Evolutionary conservation across 2,329 filamentous ascomycete species (phyloP).

Genomic region (Fusarium chuoi): DNA sequence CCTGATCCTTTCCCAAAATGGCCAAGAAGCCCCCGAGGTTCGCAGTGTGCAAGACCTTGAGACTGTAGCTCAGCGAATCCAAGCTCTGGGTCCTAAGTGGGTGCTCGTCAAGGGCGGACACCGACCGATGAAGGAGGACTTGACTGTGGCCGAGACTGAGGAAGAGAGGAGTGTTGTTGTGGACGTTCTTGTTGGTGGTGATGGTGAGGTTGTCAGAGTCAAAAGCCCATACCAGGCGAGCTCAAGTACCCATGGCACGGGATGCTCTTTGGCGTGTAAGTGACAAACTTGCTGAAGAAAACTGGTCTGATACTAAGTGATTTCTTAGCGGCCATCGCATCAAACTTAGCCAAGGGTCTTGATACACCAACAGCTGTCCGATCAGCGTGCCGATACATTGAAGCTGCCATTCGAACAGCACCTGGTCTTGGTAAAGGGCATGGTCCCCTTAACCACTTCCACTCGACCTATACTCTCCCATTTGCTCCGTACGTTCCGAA

Average conservation of each 20-base stretch:
- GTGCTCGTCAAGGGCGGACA: constrained; percentile 94
- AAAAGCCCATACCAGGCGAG: constrained; percentile 77
- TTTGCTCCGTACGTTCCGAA: constrained; percentile 67
- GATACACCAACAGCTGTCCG: constrained; percentile 69
- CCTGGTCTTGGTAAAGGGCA: constrained; percentile 71
- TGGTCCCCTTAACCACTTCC: constrained; percentile 83
- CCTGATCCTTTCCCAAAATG: constrained; percentile 68
- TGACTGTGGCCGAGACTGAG: constrained; percentile 65
- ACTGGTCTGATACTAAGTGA: neutral
- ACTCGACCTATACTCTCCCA: constrained; percentile 73
- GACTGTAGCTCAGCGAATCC: constrained; percentile 72
- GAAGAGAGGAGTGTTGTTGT: constrained; percentile 74
- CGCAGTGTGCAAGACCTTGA: constrained; percentile 73
- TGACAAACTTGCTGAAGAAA: constrained; percentile 21
- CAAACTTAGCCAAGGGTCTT: constrained; percentile 72
- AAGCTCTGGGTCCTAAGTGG: constrained; percentile 76
- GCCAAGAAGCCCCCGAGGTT: constrained; percentile 55
- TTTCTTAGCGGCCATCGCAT: constrained; percentile 73
- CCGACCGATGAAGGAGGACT: constrained; percentile 75
- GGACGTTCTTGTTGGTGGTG: constrained; percentile 77
- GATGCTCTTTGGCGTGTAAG: constrained; percentile 90
- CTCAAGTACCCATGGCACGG: constrained; percentile 91
- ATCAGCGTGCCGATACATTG: constrained; percentile 76
- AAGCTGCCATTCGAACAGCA: constrained; percentile 75
- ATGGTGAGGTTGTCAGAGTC: constrained; percentile 67